phyloP scores from a whole-genome alignment of 1,284 basidiomycete species.

The Puccinia novopanici region DNA sequence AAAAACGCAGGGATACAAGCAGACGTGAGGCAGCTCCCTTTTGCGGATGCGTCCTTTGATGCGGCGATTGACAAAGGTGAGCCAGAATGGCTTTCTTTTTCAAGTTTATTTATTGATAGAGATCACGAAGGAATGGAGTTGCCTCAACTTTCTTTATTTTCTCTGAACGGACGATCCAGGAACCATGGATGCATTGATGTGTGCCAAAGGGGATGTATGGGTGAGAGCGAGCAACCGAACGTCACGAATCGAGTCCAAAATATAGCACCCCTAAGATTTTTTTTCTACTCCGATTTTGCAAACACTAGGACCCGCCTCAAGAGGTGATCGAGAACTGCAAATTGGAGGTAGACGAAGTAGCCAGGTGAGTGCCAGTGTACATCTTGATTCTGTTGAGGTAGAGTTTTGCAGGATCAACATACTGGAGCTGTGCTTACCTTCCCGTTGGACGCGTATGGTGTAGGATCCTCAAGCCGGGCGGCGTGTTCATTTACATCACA shows the following conservation, averaged over 20 bases:
- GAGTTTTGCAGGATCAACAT: too few relatives aligned
- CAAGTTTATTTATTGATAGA: not conserved
- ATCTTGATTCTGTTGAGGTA: not conserved
- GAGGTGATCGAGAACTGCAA: conserved; percentile 75
- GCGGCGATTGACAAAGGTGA: conserved; percentile 84
- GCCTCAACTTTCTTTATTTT: not conserved
- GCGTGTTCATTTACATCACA: conserved; percentile 64
- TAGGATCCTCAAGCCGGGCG: conserved; percentile 52
- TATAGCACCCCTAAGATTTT: conserved; percentile 4
- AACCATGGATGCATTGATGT: conserved; percentile 94
- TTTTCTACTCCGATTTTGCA: not conserved
- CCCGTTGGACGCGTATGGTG: too few relatives aligned
- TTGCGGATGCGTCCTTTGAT: conserved; percentile 72
- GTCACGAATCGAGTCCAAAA: not conserved
- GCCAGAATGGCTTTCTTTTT: not conserved
- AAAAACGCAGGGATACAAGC: conserved; percentile 73
- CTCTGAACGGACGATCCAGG: conserved; percentile 62
- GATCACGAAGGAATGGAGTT: too few relatives aligned
- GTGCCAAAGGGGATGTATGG: conserved; percentile 83
- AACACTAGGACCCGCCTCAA: conserved; percentile 72
- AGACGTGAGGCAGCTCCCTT: conserved; percentile 76
- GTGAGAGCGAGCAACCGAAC: conserved; percentile 62
- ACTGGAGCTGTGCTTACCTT: too few relatives aligned
- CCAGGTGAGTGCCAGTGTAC: conserved; percentile 64
- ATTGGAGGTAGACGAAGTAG: conserved; percentile 76